Evolutionary conservation across 2,329 filamentous ascomycete genomes (phyloP), one percentile per base, ranked within the genome.

Genomic region (Pseudogymnoascus sp.): DNA sequence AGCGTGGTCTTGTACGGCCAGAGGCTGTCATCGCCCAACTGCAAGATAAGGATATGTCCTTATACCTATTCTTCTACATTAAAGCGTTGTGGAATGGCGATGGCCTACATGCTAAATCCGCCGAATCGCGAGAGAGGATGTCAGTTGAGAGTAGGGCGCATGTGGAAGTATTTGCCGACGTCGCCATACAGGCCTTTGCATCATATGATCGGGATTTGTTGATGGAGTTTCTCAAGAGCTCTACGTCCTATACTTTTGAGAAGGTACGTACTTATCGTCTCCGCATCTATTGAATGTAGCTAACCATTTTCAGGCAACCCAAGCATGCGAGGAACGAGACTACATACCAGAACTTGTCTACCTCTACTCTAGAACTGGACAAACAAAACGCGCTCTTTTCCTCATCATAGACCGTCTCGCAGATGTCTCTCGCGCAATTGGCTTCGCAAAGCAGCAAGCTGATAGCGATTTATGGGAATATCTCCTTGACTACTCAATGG

Each of bases 391-490:
- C 10, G 95, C 95, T 0, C 79, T 99, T 2, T 92, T 88, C 69
- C 83, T 99, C 60, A 97, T 99, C 70, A 95, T 97, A 65, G 91
- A 96, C 69, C 87, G 91, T n/a, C 82, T 99, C 4, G 87, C 87
- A 63, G 90, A 99, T 72, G 92, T 97, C 59, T 88, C 87, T 58
- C 92, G 94, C 67, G 94, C 94, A 7, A 99, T 99, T 67, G 83
- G 88, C 1, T 99, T 99, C 70, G 92, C 92, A 61, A 97, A 97
- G 73, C 88, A 92, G 65, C 92, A 97, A 71, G 87, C 94, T 66
- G 92, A 97, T 69, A 86, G 87, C 0, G 92, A 97, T 68, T 81
- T 99, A 0, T 99, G 94, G 94, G 89, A 96, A 66, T 92, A 97
- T 70, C 80, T 99, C 6, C 83, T 99, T 5, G 86, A 93, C 68